These are phyloP conservation scores for Paramyrothecium roridum DNA, from an alignment of 2,329 filamentous ascomycete genomes.

Conservation along the genomic window DNA sequence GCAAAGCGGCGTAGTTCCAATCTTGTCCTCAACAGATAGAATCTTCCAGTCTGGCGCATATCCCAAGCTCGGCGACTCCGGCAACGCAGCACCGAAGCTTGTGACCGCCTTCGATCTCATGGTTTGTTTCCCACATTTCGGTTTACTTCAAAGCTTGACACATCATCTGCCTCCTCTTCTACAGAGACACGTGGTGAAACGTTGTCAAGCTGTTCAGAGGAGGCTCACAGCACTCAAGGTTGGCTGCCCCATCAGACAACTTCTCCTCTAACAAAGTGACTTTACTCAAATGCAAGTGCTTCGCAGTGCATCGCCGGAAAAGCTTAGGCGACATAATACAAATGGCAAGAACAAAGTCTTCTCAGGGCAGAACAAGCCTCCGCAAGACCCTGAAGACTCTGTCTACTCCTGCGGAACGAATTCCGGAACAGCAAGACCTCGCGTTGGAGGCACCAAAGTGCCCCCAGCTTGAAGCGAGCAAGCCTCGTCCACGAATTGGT, in stretches of 20 bases:
- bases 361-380: neutral
- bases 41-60: neutral
- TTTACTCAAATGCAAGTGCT: neutral
- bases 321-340: conserved; percentile 26
- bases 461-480: neutral
- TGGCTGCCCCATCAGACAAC: too few species aligned
- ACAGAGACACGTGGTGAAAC: neutral
- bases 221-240: too few species aligned
- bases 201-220: too few species aligned
- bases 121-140: neutral
- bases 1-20: neutral
- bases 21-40: neutral
- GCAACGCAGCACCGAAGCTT: neutral
- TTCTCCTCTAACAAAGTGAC: neutral
- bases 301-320: conserved; percentile 13
- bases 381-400: too few species aligned
- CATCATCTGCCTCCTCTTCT: neutral
- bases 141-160: neutral
- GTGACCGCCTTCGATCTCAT: neutral
- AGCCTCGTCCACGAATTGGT: conserved; percentile 21
- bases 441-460: neutral
- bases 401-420: too few species aligned
- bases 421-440: too few species aligned
- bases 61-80: neutral
- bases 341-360: conserved; percentile 21